phyloP scores from a whole-genome alignment of 2,329 filamentous ascomycete genomes.

The Beauveria brongniartii region DNA sequence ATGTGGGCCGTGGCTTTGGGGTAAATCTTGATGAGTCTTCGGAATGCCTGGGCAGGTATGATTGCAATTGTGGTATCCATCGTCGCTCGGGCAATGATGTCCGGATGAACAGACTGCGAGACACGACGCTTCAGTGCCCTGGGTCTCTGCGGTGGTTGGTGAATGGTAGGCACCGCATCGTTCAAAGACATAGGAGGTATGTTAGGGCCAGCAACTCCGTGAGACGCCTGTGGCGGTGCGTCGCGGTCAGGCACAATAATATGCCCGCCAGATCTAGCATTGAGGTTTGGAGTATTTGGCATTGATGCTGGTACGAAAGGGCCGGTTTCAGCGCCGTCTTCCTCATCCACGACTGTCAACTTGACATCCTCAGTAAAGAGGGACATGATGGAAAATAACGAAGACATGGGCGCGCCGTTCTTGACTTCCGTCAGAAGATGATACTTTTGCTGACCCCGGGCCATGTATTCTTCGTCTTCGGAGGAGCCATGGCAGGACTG shows the following conservation, averaged over 20 bases:
- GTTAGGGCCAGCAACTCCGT: slow-evolving; percentile 27
- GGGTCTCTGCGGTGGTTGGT: slow-evolving; percentile 26
- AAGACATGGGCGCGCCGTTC: slow-evolving; percentile 97
- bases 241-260: neutral
- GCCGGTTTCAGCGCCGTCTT: slow-evolving; percentile 24
- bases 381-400: slow-evolving; percentile 92
- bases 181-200: slow-evolving; percentile 74
- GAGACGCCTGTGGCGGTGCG: neutral
- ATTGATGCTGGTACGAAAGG: slow-evolving; percentile 27
- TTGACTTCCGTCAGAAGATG: slow-evolving; percentile 95
- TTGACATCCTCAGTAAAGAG: slow-evolving; percentile 94
- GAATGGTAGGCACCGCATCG: slow-evolving; percentile 23
- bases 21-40: slow-evolving; percentile 84
- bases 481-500: slow-evolving; percentile 32
- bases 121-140: slow-evolving; percentile 33
- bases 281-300: slow-evolving; percentile 32
- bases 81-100: slow-evolving; percentile 92
- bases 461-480: slow-evolving; percentile 60
- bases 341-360: slow-evolving; percentile 63
- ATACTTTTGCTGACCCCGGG: slow-evolving; percentile 71
- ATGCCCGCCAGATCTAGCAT: slow-evolving; percentile 17
- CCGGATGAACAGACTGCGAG: slow-evolving; percentile 80
- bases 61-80: slow-evolving; percentile 97
- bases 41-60: slow-evolving; percentile 92
- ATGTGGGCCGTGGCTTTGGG: slow-evolving; percentile 96